Evolutionary conservation across 768 basidiomycete genomes (phyloP).

Genomic region (Lepiota brunneoincarnata): DNA sequence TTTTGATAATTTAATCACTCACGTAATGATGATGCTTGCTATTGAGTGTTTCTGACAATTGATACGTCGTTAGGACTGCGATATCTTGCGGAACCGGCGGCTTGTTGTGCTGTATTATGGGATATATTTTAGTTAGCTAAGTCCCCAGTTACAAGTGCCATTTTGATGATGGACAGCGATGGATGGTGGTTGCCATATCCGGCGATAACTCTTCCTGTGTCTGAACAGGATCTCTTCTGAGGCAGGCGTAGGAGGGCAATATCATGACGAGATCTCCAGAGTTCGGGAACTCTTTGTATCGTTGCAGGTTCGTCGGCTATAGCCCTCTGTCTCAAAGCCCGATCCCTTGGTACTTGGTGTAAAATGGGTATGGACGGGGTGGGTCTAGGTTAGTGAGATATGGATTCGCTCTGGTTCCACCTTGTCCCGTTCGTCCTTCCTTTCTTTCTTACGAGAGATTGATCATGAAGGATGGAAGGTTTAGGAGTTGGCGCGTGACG

Average conservation of each 20-base stretch:
- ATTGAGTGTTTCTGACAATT: constrained; percentile 8
- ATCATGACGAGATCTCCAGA: constrained; percentile 1
- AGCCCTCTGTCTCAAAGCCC: no score
- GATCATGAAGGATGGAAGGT: constrained; percentile 6
- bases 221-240: no score
- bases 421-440: background rate
- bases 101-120: background rate
- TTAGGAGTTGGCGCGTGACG: constrained; percentile 1
- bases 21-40: background rate
- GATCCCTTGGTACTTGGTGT: no score
- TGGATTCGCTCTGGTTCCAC: background rate
- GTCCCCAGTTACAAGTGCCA: background rate
- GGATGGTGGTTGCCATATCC: background rate
- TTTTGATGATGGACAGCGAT: background rate
- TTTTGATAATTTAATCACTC: background rate
- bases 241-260: background rate
- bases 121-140: background rate
- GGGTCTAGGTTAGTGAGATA: background rate
- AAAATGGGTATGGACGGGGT: background rate
- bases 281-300: background rate
- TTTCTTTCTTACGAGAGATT: constrained; percentile 7
- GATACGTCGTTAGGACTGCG: background rate
- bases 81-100: background rate
- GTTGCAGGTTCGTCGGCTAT: no score
- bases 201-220: background rate